phyloP scores from a whole-genome alignment of 2,329 filamentous ascomycete species.

The Cladosporium sp. region DNA sequence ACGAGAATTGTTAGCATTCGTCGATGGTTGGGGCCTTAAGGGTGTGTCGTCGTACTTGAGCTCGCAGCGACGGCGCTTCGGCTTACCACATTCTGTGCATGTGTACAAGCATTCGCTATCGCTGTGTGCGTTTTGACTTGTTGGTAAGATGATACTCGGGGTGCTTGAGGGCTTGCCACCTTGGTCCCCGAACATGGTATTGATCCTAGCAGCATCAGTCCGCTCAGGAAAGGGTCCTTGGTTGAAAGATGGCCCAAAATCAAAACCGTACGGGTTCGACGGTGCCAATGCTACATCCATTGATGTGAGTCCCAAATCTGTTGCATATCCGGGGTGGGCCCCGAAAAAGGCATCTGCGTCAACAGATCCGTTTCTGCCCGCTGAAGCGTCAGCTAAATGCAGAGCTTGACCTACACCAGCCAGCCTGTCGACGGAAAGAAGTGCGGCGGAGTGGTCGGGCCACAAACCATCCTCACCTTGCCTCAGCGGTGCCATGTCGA shows the following conservation, averaged over 20 bases:
- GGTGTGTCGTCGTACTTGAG: not conserved
- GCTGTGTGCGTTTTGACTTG: not conserved
- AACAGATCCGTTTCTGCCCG: conserved; percentile 2
- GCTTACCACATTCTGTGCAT: not conserved
- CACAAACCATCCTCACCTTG: conserved; percentile 7
- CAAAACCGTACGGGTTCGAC: too few relatives aligned
- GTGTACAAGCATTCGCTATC: not conserved
- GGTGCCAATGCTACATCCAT: not conserved
- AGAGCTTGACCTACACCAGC: conserved; percentile 6
- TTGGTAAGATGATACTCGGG: too few relatives aligned
- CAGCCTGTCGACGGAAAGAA: conserved; percentile 1
- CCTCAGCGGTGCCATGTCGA: not conserved
- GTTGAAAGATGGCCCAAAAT: too few relatives aligned
- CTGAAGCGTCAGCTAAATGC: conserved; percentile 4
- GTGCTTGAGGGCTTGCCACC: too few relatives aligned
- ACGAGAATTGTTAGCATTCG: not conserved
- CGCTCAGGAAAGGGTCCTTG: too few relatives aligned
- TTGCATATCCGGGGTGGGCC: not conserved
- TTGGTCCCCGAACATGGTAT: too few relatives aligned
- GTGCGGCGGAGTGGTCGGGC: not conserved
- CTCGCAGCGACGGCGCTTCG: not conserved
- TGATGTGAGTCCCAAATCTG: not conserved
- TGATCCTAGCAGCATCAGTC: too few relatives aligned
- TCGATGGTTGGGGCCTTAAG: not conserved
- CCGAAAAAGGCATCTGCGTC: not conserved